These are phyloP conservation scores for Haplosporangium gracile DNA, from an alignment of 192 early-diverging fungal genomes.

Conservation along the genomic window DNA sequence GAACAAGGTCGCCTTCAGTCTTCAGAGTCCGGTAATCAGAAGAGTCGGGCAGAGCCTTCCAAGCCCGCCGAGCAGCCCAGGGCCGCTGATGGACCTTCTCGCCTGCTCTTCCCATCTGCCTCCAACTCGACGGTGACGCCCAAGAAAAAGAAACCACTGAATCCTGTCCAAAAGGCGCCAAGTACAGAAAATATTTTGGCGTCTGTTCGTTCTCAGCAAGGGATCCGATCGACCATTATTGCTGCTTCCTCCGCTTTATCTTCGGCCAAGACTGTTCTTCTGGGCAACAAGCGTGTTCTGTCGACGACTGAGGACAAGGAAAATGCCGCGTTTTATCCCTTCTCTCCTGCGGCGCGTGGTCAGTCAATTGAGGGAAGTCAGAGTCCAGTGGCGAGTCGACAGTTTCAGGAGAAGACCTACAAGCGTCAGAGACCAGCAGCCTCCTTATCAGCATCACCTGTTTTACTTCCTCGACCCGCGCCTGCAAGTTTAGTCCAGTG, in stretches of 20 bases:
- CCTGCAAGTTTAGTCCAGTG: background rate
- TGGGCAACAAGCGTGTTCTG: conserved; percentile 33
- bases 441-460: background rate
- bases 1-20: conserved; percentile 10
- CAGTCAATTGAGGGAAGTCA: background rate
- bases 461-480: background rate
- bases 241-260: conserved; percentile 11
- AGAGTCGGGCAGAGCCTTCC: background rate
- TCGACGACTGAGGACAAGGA: conserved; percentile 38
- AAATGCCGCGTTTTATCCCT: background rate
- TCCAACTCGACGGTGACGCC: conserved; percentile 2
- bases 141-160: conserved; percentile 54
- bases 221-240: conserved; percentile 10
- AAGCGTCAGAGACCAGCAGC: conserved; percentile 22
- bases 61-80: background rate
- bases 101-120: background rate
- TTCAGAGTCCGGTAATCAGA: background rate
- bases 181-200: conserved; percentile 50
- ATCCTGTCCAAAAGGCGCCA: conserved; percentile 45
- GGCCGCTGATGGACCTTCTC: background rate
- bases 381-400: background rate
- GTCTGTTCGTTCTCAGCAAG: conserved; percentile 20
- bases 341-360: background rate
- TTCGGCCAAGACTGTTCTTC: conserved; percentile 10
- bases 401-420: background rate